Evolutionary conservation across 1,284 basidiomycete species (phyloP).

Genomic region (Puccinia coronata): DNA sequence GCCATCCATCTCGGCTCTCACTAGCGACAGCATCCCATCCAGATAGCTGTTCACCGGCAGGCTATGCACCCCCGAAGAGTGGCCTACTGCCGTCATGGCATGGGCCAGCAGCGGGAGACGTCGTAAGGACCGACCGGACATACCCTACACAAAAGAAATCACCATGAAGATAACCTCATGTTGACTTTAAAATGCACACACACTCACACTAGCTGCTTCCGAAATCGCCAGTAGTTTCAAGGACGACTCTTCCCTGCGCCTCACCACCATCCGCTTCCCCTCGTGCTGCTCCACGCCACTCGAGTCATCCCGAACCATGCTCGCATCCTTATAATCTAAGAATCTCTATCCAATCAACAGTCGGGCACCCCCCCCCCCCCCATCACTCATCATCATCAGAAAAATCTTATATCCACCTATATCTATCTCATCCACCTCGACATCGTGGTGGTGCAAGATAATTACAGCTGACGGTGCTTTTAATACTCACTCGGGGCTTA

Average conservation of each 20-base stretch:
- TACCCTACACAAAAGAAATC: conserved; percentile 62
- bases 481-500: no score
- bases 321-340: conserved; percentile 43
- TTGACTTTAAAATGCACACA: background rate
- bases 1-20: no score
- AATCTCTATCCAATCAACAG: background rate
- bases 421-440: no score
- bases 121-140: conserved; percentile 86
- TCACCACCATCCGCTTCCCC: background rate
- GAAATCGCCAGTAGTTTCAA: conserved; percentile 68
- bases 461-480: no score
- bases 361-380: no score
- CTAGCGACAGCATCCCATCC: no score
- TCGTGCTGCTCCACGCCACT: no score
- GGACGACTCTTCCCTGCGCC: background rate
- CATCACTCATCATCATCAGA: background rate
- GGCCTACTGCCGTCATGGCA: conserved; percentile 61
- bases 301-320: conserved; percentile 59
- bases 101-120: conserved; percentile 88
- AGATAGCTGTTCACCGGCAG: background rate
- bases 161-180: background rate
- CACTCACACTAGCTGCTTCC: conserved; percentile 70
- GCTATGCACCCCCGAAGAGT: background rate
- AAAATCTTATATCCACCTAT: conserved; percentile 58
- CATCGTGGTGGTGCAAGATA: no score